Base-by-base conservation (phyloP, 2,329 filamentous ascomycete species). In the Microcyclospora tardicrescens region DNA sequence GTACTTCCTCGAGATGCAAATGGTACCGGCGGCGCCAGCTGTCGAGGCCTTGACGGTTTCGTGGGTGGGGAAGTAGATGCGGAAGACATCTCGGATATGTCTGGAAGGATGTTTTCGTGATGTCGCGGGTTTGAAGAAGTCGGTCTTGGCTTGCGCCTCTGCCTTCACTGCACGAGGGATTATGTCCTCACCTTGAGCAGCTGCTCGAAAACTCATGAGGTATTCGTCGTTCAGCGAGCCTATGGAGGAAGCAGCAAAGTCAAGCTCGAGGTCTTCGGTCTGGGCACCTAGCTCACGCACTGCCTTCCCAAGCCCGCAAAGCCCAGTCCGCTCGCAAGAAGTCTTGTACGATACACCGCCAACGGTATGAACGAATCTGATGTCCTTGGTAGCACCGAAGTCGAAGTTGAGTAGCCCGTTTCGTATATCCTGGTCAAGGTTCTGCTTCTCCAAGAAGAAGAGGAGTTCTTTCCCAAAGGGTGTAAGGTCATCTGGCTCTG, bases 361-460 rank as follows among this genome's bases (percentile, higher is more conserved):
- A 33, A 93, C 83, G 6, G 81, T 81, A 57, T 93, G 85, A 6
- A 96, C 75, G 58, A 98, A 94, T 2, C 75, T 81, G 46, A 93
- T 71, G 27, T 73, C 64, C 10, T 62, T 60, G 0, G 89, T 94
- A 43, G 73, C 69, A 2, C 73, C 71, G 54, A 93, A 96, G 59
- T 96, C 85, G 58, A 93, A 96, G 27, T 75, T 77, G 15, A 71
- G 61, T 5, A 96, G 61, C 37, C 84, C 87, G 4, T 68, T 61
- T 27, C 84, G 61, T 33, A 93, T 69, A 14, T 69, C 71, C 12
- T 74, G 65, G 3, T 79, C 71, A 6, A 93, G 58, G 0, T 72
- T 73, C 51, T 79, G 76, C 8, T 78, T 79, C 40, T 66, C 61
- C 2, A 93, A 63, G 52, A 91, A 94, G 52, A 75, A 72, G 15